Evolutionary conservation across 2,329 filamentous ascomycete species (phyloP).

Genomic region (Drechslerella stenobrocha): DNA sequence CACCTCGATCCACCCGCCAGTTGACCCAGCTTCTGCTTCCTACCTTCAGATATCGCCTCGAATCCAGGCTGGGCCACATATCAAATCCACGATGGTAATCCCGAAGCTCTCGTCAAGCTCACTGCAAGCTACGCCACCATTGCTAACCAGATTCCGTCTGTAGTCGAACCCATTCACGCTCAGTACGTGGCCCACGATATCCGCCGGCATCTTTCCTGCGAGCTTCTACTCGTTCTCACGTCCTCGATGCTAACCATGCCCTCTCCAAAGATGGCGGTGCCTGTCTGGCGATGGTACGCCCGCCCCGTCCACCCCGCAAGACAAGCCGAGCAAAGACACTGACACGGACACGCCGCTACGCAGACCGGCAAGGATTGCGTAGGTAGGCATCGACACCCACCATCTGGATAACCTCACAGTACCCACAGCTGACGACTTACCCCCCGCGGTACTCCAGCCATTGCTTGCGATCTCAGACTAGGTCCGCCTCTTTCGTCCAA

Average conservation of each 20-base stretch:
- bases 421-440: constrained; percentile 10
- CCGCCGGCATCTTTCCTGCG: not conserved
- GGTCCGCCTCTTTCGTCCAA: constrained; percentile 63
- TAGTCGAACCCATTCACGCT: constrained; percentile 48
- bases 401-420: not conserved
- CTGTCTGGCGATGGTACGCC: constrained; percentile 45
- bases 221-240: not conserved
- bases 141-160: constrained; percentile 20
- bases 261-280: constrained; percentile 42
- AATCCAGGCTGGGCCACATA: too few relatives aligned
- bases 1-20: constrained; percentile 8
- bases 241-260: constrained; percentile 17
- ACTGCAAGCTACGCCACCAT: not conserved
- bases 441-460: constrained; percentile 59
- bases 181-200: constrained; percentile 20
- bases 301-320: constrained; percentile 1
- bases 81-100: constrained; percentile 23
- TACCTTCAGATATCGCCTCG: too few relatives aligned
- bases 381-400: constrained; percentile 55
- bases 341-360: constrained; percentile 2
- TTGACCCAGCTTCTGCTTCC: constrained; percentile 7
- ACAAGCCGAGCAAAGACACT: constrained; percentile 4
- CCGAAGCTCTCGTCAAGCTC: not conserved
- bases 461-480: constrained; percentile 97
- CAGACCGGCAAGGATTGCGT: constrained; percentile 98